A percentile compares a stretch with the other conserved stretches of the same genome.
Evolutionary conservation across 768 basidiomycete species (phyloP).

Genomic region (Lanmaoa rubissima): DNA sequence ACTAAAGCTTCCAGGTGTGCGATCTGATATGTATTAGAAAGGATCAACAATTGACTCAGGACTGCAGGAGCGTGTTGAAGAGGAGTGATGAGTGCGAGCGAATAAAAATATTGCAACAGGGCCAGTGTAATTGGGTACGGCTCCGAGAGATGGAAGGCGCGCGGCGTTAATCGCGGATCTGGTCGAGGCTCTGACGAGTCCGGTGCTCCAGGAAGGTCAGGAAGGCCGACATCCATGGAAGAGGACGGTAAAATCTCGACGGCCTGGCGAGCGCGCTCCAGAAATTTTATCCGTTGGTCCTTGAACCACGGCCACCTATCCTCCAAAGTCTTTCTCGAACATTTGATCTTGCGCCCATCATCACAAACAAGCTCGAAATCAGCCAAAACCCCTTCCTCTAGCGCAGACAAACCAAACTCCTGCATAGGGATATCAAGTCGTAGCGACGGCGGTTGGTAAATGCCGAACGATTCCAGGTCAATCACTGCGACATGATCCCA

Average conservation of each 20-base stretch:
- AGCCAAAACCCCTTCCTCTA: constrained; percentile 77
- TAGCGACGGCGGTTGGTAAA: constrained; percentile 82
- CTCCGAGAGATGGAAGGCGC: constrained; percentile 79
- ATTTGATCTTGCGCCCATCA: constrained; percentile 79
- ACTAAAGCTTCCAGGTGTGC: constrained; percentile 72
- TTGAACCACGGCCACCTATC: constrained; percentile 97
- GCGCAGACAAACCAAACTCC: constrained; percentile 76
- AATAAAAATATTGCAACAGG: constrained; percentile 92
- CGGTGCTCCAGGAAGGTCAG: constrained; percentile 54
- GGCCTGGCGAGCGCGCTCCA: constrained; percentile 54
- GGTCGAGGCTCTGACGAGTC: constrained; percentile 51
- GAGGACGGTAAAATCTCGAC: constrained; percentile 60
- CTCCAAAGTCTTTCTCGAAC: constrained; percentile 81
- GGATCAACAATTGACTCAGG: constrained; percentile 79
- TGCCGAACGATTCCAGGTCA: constrained; percentile 92
- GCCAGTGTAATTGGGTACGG: constrained; percentile 88
- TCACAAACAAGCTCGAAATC: constrained; percentile 95
- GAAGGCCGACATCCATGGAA: constrained; percentile 59
- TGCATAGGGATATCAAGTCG: constrained; percentile 72
- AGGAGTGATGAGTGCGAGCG: constrained; percentile 80
- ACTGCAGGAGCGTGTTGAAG: constrained; percentile 90
- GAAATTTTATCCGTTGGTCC: constrained; percentile 59
- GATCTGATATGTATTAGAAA: constrained; percentile 81
- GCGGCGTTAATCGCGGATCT: constrained; percentile 80
- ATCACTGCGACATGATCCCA: constrained; percentile 92